Percentiles rank a stretch among this genome's conserved stretches.
Conservation (phyloP, 2,329 filamentous ascomycete genomes). For the Tolypocladium ophioglossoides region DNA sequence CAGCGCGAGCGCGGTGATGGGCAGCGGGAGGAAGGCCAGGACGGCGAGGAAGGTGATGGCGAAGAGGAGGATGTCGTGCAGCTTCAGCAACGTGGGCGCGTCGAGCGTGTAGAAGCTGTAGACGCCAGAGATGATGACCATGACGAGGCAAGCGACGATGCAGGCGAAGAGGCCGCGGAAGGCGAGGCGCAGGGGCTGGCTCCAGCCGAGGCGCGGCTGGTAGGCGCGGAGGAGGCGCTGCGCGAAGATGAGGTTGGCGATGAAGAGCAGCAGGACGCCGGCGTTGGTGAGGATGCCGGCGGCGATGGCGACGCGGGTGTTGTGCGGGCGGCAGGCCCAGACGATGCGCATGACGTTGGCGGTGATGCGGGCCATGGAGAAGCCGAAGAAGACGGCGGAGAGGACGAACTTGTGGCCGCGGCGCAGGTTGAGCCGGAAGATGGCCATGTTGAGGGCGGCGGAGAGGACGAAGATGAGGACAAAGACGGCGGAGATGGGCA, state of each 20-base stretch:
- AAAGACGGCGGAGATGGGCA: slow-evolving; percentile 54
- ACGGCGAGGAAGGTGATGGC: slow-evolving; percentile 50
- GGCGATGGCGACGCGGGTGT: slow-evolving; percentile 39
- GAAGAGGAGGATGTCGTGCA: slow-evolving; percentile 56
- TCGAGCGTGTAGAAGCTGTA: slow-evolving; percentile 58
- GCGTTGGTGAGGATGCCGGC: slow-evolving; percentile 62
- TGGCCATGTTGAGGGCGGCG: slow-evolving; percentile 47
- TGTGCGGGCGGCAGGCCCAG: slow-evolving; percentile 34
- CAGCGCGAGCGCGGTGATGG: slow-evolving; percentile 40
- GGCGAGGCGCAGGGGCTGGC: slow-evolving; percentile 32
- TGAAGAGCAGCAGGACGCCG: slow-evolving; percentile 64
- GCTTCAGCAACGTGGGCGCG: slow-evolving; percentile 32
- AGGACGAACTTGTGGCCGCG: slow-evolving; percentile 48
- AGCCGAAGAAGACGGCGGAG: slow-evolving; percentile 46
- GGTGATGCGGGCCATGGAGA: slow-evolving; percentile 43
- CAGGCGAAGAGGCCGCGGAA: slow-evolving; percentile 51
- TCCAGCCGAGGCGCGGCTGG: slow-evolving; percentile 64
- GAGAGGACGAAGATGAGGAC: slow-evolving; percentile 43
- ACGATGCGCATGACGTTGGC: slow-evolving; percentile 42
- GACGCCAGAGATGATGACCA: slow-evolving; percentile 54
- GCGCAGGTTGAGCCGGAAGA: slow-evolving; percentile 39
- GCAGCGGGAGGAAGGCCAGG: slow-evolving; percentile 51
- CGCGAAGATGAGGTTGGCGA: slow-evolving; percentile 68
- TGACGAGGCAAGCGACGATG: slow-evolving; percentile 49
- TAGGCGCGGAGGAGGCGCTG: slow-evolving; percentile 66